Percentiles rank a stretch among this genome's conserved stretches.
Evolutionary conservation across 2,329 filamentous ascomycete genomes (phyloP).

Genomic region (Fusarium heterosporum): DNA sequence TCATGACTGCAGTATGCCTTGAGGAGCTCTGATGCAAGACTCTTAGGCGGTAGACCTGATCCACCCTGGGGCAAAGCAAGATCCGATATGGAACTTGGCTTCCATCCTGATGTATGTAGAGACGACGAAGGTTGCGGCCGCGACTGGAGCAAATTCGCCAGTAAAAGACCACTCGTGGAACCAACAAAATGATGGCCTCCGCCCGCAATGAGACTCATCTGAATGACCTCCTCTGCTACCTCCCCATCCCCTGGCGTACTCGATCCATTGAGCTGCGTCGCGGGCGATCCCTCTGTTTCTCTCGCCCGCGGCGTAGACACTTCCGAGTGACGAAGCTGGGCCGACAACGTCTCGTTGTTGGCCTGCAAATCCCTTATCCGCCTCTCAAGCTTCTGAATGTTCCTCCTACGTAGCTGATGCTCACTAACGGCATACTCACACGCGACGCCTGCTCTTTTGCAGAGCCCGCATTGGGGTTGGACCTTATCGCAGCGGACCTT

Average conservation of each 20-base stretch:
- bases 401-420: constrained; percentile 46
- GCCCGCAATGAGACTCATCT: constrained; percentile 56
- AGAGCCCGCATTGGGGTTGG: constrained; percentile 53
- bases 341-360: constrained; percentile 42
- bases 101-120: constrained; percentile 27
- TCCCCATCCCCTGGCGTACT: constrained; percentile 39
- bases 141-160: constrained; percentile 55
- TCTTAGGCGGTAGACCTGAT: constrained; percentile 50
- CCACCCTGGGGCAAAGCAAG: constrained; percentile 11
- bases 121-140: constrained; percentile 28
- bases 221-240: constrained; percentile 56
- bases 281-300: neutral
- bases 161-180: constrained; percentile 55
- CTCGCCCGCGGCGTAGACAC: neutral
- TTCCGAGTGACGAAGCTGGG: constrained; percentile 11
- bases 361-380: constrained; percentile 50
- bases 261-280: constrained; percentile 3
- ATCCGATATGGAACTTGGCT: constrained; percentile 20
- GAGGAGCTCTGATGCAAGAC: constrained; percentile 53
- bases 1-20: constrained; percentile 58
- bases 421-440: constrained; percentile 53
- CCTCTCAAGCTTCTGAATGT: constrained; percentile 52
- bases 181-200: constrained; percentile 58
- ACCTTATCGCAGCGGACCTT: constrained; percentile 57
- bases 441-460: constrained; percentile 49